Conservation (phyloP, 164 flowering plant genomes). For the Umbilicus rupestris region DNA sequence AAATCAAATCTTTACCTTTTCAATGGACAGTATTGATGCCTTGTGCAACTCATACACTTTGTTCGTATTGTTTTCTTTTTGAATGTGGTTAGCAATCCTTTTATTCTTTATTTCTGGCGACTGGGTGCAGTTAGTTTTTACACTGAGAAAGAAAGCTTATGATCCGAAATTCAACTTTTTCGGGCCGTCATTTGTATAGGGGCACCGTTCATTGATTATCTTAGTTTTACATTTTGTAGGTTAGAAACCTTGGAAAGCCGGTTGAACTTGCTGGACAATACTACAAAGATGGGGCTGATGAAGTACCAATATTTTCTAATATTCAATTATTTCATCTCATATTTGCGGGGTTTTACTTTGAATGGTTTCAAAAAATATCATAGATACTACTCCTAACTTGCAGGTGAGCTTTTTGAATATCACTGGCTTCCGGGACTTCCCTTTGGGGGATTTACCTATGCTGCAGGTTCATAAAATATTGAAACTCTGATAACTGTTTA, state of each 20-base stretch:
- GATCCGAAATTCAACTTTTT: neutral
- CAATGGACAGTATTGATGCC: neutral
- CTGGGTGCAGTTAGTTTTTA: neutral
- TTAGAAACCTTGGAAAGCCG: slow-evolving; percentile 96
- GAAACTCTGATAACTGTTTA: neutral
- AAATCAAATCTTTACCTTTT: neutral
- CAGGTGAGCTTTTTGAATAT: slow-evolving; percentile 93
- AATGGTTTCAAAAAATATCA: neutral
- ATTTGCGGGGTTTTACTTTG: neutral
- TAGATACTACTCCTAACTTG: slow-evolving; percentile 12
- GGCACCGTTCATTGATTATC: neutral
- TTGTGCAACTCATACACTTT: neutral
- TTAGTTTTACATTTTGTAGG: slow-evolving; percentile 32
- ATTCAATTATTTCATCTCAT: slow-evolving; percentile 4
- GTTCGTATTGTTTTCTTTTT: neutral
- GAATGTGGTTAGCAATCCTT: neutral
- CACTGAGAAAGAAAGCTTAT: neutral
- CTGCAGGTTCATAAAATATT: slow-evolving; percentile 46
- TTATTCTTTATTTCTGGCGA: neutral
- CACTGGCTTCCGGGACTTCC: slow-evolving; percentile 94
- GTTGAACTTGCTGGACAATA: slow-evolving; percentile 91
- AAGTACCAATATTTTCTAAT: slow-evolving; percentile 30
- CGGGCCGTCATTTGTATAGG: neutral
- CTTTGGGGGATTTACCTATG: slow-evolving; percentile 97
- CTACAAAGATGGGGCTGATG: slow-evolving; percentile 97